Evolutionary conservation across 2,329 filamentous ascomycete genomes (phyloP), one percentile per base, ranked within the genome.

Genomic region (Cordyceps cicadae): DNA sequence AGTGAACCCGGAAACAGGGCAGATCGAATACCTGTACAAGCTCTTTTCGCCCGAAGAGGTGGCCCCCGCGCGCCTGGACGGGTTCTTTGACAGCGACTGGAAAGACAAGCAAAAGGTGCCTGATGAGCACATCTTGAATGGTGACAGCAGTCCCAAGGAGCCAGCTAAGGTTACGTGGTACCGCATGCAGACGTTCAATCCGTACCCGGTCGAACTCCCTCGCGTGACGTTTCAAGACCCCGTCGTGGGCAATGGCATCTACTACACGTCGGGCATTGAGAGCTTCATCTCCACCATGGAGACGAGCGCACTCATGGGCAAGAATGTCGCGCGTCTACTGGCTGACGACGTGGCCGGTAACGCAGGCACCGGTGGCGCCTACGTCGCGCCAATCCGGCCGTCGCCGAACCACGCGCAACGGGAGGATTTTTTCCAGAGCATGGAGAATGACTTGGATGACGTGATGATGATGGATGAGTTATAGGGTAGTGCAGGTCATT

Each of bases 231-330:
- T 97, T 71, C 91, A 97, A 66, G 88, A 94, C 63, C 83, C 87
- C 3, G 77, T 87, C 64, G 71, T 97, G 3, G 86, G 84, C 5
- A 73, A 81, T 7, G 83, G 84, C 0, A 68, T 93, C 15, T 94
- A 86, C 73, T 88, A 88, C 70, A 88, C 86, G 0, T 85, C 84
- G 12, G 86, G 84, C 2, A 95, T 97, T 49, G 93, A 97, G 75
- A 88, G 88, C 66, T 97, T 99, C 71, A 95, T 97, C 66, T 94
- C 89, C 11, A 96, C 92, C 0, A 97, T 99, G 94, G 94, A 99
- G 78, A 97, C 94, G 7, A 96, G 87, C 71, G 89, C 90, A 1
- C 74, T 97, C 66, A 94, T 94, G 85, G 94, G 94, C 0, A 90
- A 83, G 81, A 94, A 94, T 69, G 86, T 94, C 21, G 90, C 90